phyloP scores from a whole-genome alignment of 169 alveolate species.

The Plasmodium billcollinsi region DNA sequence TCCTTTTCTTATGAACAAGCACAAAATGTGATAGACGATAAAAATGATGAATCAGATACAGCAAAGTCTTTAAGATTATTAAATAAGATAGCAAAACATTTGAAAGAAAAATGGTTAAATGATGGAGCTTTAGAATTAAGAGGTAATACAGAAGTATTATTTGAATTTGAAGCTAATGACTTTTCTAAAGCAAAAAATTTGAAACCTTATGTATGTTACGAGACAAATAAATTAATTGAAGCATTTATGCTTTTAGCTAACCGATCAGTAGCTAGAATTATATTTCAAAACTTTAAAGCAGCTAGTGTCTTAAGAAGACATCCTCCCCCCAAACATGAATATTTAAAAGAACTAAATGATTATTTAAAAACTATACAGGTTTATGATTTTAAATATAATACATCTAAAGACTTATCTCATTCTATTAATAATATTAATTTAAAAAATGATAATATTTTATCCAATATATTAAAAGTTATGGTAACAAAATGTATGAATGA shows the following conservation, averaged over 20 bases:
- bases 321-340: conserved; percentile 95
- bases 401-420: conserved; percentile 92
- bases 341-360: conserved; percentile 91
- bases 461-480: conserved; percentile 91
- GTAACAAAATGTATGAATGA: conserved; percentile 97
- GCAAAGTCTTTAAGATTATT: conserved; percentile 81
- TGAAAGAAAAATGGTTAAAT: conserved; percentile 91
- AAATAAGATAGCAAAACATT: conserved; percentile 89
- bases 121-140: conserved; percentile 96
- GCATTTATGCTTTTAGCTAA: conserved; percentile 99
- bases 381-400: conserved; percentile 85
- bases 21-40: conserved; percentile 91
- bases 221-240: conserved; percentile 93
- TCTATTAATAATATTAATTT: conserved; percentile 90
- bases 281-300: conserved; percentile 91
- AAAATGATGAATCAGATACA: conserved; percentile 78
- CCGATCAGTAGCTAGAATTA: conserved; percentile 96
- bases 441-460: conserved; percentile 89
- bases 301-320: conserved; percentile 95
- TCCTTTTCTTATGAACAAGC: conserved; percentile 94
- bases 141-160: conserved; percentile 54
- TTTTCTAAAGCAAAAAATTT: conserved; percentile 83
- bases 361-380: conserved; percentile 89
- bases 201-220: conserved; percentile 84
- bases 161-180: conserved; percentile 92